These are phyloP conservation scores for Pseudofabraea citricarpa DNA, from an alignment of 2,329 filamentous ascomycete species.

Conservation along the genomic window DNA sequence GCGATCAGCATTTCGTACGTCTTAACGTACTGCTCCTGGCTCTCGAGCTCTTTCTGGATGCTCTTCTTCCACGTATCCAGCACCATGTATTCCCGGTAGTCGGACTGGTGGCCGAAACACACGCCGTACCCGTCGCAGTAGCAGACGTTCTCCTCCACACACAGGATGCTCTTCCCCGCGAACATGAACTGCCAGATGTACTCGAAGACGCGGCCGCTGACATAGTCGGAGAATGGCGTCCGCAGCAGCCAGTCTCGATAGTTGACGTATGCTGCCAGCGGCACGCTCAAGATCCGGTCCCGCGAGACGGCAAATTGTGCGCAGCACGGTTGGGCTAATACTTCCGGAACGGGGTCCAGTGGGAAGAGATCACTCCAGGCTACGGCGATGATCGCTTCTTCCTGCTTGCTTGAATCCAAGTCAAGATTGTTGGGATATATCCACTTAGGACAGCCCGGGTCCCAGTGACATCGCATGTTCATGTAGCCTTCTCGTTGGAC, in stretches of 20 bases:
- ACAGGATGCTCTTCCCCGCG: constrained; percentile 38
- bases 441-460: constrained; percentile 49
- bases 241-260: constrained; percentile 57
- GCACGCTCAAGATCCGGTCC: constrained; percentile 43
- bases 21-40: neutral
- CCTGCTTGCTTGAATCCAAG: constrained; percentile 31
- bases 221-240: constrained; percentile 46
- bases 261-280: constrained; percentile 47
- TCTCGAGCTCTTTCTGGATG: neutral
- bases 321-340: constrained; percentile 53
- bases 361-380: constrained; percentile 31
- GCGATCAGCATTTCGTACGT: neutral
- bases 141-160: constrained; percentile 22
- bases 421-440: constrained; percentile 36
- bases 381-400: constrained; percentile 36
- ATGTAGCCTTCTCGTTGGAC: constrained; percentile 52
- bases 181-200: constrained; percentile 65
- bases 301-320: constrained; percentile 60
- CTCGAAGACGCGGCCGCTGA: constrained; percentile 57
- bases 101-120: constrained; percentile 23
- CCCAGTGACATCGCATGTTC: constrained; percentile 56
- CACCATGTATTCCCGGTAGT: constrained; percentile 14
- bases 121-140: constrained; percentile 28
- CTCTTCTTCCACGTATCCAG: neutral
- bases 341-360: constrained; percentile 33